Evolutionary conservation across 495 filamentous ascomycete species (phyloP).

Genomic region (Rhypophila decipiens): DNA sequence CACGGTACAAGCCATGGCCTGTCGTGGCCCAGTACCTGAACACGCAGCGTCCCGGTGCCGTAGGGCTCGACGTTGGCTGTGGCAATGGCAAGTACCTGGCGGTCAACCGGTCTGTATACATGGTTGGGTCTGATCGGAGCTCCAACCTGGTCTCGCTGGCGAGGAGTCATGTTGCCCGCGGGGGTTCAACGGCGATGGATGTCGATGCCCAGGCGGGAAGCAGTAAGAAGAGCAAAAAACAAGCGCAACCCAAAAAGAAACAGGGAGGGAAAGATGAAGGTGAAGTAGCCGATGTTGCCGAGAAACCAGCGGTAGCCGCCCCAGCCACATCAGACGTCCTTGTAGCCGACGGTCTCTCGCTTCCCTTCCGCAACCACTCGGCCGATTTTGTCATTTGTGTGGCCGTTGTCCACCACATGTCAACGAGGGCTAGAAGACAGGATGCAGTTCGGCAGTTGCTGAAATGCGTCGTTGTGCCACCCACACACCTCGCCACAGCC

Average conservation of each 20-base stretch:
- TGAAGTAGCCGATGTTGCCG: neutral
- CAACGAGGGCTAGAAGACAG: conserved; percentile 67
- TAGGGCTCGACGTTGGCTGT: conserved; percentile 88
- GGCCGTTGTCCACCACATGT: conserved; percentile 91
- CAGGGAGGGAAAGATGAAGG: neutral
- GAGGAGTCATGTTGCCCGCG: conserved; percentile 17
- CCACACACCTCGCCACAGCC: too few relatives aligned
- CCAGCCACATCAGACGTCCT: conserved; percentile 33
- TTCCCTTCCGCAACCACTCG: conserved; percentile 59
- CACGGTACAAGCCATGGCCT: conserved; percentile 97
- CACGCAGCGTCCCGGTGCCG: conserved; percentile 58
- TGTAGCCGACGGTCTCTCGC: conserved; percentile 65
- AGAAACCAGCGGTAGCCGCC: conserved; percentile 5
- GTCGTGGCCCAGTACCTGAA: conserved; percentile 76
- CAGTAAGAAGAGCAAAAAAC: conserved; percentile 3
- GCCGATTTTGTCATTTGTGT: conserved; percentile 96
- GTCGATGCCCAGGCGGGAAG: neutral
- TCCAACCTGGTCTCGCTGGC: conserved; percentile 72
- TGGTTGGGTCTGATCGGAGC: conserved; percentile 85
- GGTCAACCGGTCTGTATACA: conserved; percentile 72
- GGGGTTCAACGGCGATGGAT: neutral
- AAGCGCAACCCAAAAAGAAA: neutral
- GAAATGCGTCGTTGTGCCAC: conserved; percentile 49
- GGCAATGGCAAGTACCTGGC: conserved; percentile 94
- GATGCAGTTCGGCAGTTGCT: conserved; percentile 69